Conservation (phyloP, 306 rosid species). For the Citrullus mucosospermus region DNA sequence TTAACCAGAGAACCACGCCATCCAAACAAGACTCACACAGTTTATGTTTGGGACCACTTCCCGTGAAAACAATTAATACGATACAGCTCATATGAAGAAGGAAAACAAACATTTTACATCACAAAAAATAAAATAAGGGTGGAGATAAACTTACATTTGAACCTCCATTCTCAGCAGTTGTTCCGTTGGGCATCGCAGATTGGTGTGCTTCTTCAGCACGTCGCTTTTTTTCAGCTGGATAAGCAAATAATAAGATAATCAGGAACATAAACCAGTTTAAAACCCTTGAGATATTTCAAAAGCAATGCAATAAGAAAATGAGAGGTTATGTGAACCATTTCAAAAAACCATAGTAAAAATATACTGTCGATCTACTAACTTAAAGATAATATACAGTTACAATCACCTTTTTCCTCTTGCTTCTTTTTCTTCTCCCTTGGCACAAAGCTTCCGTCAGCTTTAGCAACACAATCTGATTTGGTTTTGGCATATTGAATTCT, state of each 20-base stretch:
- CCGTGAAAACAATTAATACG: background rate
- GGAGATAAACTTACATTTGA: conserved; percentile 41
- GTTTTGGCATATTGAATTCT: conserved; percentile 87
- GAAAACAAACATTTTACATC: background rate
- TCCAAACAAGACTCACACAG: background rate
- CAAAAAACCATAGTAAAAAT: background rate
- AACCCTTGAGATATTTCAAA: background rate
- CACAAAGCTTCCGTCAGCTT: conserved; percentile 86
- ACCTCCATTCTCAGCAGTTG: conserved; percentile 56
- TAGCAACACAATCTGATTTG: conserved; percentile 92
- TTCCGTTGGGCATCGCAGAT: conserved; percentile 47
- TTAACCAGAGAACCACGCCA: background rate
- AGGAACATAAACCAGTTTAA: background rate
- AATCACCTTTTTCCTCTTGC: conserved; percentile 89
- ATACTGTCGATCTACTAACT: background rate
- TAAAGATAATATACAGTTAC: background rate
- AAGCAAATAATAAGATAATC: background rate
- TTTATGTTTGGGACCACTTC: background rate
- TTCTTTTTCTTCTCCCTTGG: conserved; percentile 97
- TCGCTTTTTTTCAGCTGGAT: conserved; percentile 73
- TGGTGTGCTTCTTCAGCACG: conserved; percentile 55
- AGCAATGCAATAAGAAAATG: conserved; percentile 1
- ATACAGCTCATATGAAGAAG: background rate
- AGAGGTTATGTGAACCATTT: too few species aligned
- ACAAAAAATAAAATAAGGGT: background rate